A percentile compares a stretch with the other conserved stretches of the same genome.
Evolutionary conservation across 495 filamentous ascomycete genomes (phyloP).

Genomic region (Umbilicaria muhlenbergii): DNA sequence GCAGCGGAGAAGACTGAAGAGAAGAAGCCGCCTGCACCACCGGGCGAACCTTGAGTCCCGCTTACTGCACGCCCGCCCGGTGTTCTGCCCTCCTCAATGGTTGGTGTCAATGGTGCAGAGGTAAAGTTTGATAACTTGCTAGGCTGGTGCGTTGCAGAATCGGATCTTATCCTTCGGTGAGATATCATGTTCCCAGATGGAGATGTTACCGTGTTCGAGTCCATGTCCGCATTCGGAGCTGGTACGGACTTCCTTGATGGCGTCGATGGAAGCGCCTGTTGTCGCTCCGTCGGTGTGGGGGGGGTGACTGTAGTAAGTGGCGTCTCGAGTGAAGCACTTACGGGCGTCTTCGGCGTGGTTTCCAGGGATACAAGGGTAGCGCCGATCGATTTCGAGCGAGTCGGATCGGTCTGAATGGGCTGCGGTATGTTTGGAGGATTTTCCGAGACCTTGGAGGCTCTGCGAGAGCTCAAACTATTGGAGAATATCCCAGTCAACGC

Average conservation of each 20-base stretch:
- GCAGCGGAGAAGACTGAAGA: slow-evolving; percentile 83
- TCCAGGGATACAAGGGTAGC: slow-evolving; percentile 6
- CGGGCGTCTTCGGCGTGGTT: slow-evolving; percentile 26
- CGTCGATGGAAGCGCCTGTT: slow-evolving; percentile 7
- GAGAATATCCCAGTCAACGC: slow-evolving; percentile 18
- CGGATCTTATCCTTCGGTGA: slow-evolving; percentile 49
- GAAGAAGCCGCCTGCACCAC: slow-evolving; percentile 58
- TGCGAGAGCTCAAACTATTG: slow-evolving; percentile 26
- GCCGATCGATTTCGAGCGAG: slow-evolving; percentile 13
- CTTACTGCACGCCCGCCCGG: slow-evolving; percentile 22
- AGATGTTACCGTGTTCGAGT: slow-evolving; percentile 11
- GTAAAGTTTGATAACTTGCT: slow-evolving; percentile 81
- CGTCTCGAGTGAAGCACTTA: slow-evolving; percentile 24
- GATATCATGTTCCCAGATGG: slow-evolving; percentile 63
- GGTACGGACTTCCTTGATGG: neutral
- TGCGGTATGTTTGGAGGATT: slow-evolving; percentile 14
- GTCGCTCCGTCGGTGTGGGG: slow-evolving; percentile 31
- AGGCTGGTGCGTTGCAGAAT: slow-evolving; percentile 51
- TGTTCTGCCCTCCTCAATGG: slow-evolving; percentile 42
- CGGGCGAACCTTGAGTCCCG: slow-evolving; percentile 27
- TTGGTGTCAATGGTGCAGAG: slow-evolving; percentile 58
- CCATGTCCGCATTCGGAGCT: slow-evolving; percentile 2
- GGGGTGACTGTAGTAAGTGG: slow-evolving; percentile 39
- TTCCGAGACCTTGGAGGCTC: slow-evolving; percentile 18
- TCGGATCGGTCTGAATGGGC: slow-evolving; percentile 24